Base-by-base conservation (phyloP, 805 yeast species). In the Ogataea degrootiae region DNA sequence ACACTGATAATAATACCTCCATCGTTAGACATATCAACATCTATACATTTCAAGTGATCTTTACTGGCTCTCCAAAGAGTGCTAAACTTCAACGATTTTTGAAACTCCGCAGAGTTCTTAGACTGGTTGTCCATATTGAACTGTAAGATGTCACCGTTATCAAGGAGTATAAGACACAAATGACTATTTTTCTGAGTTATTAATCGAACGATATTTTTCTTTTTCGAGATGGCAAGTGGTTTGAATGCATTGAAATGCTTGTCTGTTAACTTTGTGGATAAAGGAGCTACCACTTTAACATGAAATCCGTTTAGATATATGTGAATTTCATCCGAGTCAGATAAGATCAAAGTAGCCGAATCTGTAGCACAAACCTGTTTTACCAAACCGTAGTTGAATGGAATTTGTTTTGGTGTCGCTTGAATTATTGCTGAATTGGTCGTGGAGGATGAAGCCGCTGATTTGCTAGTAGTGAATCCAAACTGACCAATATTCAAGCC, bases 401-500 rank as follows among this genome's bases (percentile, higher is more conserved):
- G 69, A 19, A 73, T 61, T 46, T 54, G 61, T 31, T 47, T 41
- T 2, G 61, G 61, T 4, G 43, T 29, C 1, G 45, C 7, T 44
- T 57, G 54, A 7, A 51, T 43, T 5, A 55, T 34, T 51, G 54
- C 54, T 15, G 64, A 48, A 21, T 45, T 34, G 5, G 37, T 4
- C 3, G 53, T 46, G 4, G 51, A 45, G 0, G 49, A 45, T 2
- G 67, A 62, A 2, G 66, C 44, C 9, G 37, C 48, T 16, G 19
- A 15, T 11, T 43, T 33, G 8, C 39, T 21, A 5, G 34, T n/a
- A 6, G 69, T 56, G 43, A 77, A 69, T 3, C 92, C 92, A 82
- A 88, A 79, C 62, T 88, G 96, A 0, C 96, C 96, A 34, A 80
- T 67, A 59, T 88, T 86, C 35, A 83, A 66, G 2, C 96, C 96